Evolutionary conservation across 805 yeast genomes (phyloP), one percentile per base, ranked within the genome.

Genomic region (Vanderwaltozyma polyspora): DNA sequence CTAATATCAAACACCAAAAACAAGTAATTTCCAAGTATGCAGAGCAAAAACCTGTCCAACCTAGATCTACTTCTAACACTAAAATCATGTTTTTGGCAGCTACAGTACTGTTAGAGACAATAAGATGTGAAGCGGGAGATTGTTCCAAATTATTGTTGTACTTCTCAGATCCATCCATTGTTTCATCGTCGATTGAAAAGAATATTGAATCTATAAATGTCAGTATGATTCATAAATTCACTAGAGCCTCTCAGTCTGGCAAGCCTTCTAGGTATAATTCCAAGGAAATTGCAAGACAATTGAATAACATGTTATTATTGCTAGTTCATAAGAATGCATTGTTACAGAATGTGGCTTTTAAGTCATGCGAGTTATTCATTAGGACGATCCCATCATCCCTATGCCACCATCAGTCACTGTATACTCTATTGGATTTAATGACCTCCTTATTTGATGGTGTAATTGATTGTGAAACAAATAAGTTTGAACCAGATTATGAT

Each of bases 51-150:
- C 55, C 76, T 3, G 60, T 71, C 23, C 78, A 74, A 43, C 56
- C 70, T 48, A 67, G 69, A 42, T 53, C 64, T 33, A 49, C 81
- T 34, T 75, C 91, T 0, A 72, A 76, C 44, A 78, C 94, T 4
- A 83, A 83, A 47, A 64, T 83, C 42, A 82, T 89, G 82, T 91
- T 91, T 53, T 61, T 91, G 45, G 77, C 95, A 0, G 81, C 97
- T 0, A 68, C 94, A 0, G 64, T 79, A 4, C 68, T 86, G 37
- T 66, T 89, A 25, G 99, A 91, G 62, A 66, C 75, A 14, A 63
- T 85, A 33, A 68, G 99, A 39, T 82, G 82, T 15, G 74, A 70
- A 34, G 66, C 79, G 7, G 97, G 96, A 11, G 78, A 79, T 43
- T 80, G 94, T 44, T 76, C 93, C 0, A 74, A 76, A n/a, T 64